Evolutionary conservation across 306 rosid species (phyloP).

Genomic region (Vicia sativa): DNA sequence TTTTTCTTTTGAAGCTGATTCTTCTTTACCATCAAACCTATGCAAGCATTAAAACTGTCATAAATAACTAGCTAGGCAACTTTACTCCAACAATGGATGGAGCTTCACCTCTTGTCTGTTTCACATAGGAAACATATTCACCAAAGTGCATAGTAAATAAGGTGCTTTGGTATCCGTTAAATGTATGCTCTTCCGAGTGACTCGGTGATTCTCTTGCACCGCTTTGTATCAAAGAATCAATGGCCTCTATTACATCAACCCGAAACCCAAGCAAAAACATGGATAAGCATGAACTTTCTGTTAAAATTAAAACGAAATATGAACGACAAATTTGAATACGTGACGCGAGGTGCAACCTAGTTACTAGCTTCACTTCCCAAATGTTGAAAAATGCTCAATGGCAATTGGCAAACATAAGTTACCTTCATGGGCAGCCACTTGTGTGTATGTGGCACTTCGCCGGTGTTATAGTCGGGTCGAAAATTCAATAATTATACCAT

Average conservation of each 20-base stretch:
- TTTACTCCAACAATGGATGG: conserved; percentile 59
- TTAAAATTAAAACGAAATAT: too few species aligned
- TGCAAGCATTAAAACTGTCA: conserved; percentile 40
- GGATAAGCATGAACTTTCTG: conserved; percentile 14
- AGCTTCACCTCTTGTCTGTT: conserved; percentile 66
- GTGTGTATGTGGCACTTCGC: conserved; percentile 95
- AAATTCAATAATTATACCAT: conserved; percentile 95
- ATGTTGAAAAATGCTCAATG: conserved; percentile 15
- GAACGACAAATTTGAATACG: too few species aligned
- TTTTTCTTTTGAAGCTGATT: conserved; percentile 33
- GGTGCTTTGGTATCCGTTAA: conserved; percentile 94
- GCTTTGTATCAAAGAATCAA: conserved; percentile 93
- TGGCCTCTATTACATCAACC: conserved; percentile 88
- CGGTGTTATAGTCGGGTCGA: conserved; percentile 81
- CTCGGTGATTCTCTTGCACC: conserved; percentile 66
- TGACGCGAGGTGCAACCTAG: too few species aligned
- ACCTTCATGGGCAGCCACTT: conserved; percentile 97
- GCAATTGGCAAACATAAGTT: conserved; percentile 34
- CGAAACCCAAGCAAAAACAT: conserved; percentile 48
- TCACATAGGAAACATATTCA: conserved; percentile 73
- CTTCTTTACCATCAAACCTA: conserved; percentile 40
- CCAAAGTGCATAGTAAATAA: conserved; percentile 72
- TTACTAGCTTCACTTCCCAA: conserved; percentile 5
- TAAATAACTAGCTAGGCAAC: conserved; percentile 48
- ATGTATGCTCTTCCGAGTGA: conserved; percentile 56